A percentile compares a stretch with the other conserved stretches of the same genome.
phyloP scores from a whole-genome alignment of 2,329 filamentous ascomycete species.

The Laburnicola sp. region DNA sequence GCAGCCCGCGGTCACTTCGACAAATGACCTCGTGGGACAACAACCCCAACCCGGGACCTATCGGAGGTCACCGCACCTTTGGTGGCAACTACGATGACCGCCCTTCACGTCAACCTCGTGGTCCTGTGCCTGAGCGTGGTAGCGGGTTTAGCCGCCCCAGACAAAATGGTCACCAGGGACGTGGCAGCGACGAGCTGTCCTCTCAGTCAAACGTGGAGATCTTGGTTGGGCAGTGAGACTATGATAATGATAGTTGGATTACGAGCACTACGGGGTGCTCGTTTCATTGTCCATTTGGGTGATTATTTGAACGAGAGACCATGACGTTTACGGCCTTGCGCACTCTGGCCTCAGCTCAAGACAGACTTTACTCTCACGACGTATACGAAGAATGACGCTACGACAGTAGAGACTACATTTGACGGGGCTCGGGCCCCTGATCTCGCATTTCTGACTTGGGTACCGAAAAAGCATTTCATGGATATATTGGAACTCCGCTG shows the following conservation, averaged over 20 bases:
- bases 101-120: constrained; percentile 64
- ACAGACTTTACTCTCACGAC: constrained; percentile 43
- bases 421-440: constrained; percentile 37
- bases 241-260: constrained; percentile 9
- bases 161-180: constrained; percentile 64
- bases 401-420: constrained; percentile 46
- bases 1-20: constrained; percentile 62
- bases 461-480: constrained; percentile 41
- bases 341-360: constrained; percentile 32
- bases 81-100: constrained; percentile 62
- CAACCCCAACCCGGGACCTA: constrained; percentile 56
- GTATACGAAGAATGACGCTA: constrained; percentile 48
- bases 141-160: constrained; percentile 59
- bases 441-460: constrained; percentile 37
- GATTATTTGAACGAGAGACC: constrained; percentile 35
- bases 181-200: constrained; percentile 66
- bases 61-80: constrained; percentile 66
- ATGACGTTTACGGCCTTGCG: constrained; percentile 41
- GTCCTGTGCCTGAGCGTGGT: constrained; percentile 63
- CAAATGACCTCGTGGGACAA: constrained; percentile 65
- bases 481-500: constrained; percentile 33
- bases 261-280: constrained; percentile 19
- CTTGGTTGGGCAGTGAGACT: constrained; percentile 60
- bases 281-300: constrained; percentile 22
- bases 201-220: constrained; percentile 64